A percentile compares a stretch with the other conserved stretches of the same genome.
Evolutionary conservation across 2,329 filamentous ascomycete species (phyloP).

Genomic region (Dothidotthia symphoricarpi): DNA sequence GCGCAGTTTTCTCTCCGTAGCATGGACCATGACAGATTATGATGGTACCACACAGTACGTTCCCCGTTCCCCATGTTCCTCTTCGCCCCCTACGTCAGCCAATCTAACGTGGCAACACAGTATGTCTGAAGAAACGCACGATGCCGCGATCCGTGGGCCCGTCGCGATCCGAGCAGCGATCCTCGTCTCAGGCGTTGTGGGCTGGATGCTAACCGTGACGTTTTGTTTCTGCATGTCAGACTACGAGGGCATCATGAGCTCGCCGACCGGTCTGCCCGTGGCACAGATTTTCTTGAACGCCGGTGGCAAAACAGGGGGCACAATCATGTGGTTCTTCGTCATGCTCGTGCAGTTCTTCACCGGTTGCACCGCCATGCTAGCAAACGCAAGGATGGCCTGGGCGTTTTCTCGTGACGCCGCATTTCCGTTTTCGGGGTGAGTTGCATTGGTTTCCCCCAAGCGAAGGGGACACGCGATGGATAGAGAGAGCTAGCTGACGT

Average conservation of each 20-base stretch:
- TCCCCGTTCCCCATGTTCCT: constrained; percentile 2
- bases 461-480: too few relatives aligned
- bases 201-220: constrained; percentile 63
- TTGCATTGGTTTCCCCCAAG: constrained; percentile 1
- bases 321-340: constrained; percentile 61
- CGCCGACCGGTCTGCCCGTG: constrained; percentile 60
- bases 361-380: constrained; percentile 62
- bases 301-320: constrained; percentile 56
- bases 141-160: constrained; percentile 60
- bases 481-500: constrained; percentile 26
- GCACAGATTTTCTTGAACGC: constrained; percentile 60
- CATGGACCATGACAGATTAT: constrained; percentile 68
- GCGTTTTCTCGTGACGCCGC: constrained; percentile 61
- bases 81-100: constrained; percentile 13
- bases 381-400: constrained; percentile 62
- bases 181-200: constrained; percentile 58
- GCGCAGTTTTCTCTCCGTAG: constrained; percentile 53
- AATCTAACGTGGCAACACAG: constrained; percentile 37
- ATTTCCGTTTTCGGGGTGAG: constrained; percentile 59
- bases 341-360: constrained; percentile 66
- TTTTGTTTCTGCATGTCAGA: constrained; percentile 64
- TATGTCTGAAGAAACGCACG: constrained; percentile 66
- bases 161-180: constrained; percentile 60
- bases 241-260: constrained; percentile 55
- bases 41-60: constrained; percentile 63